These are phyloP conservation scores for Coemansia sp. DNA, from an alignment of 371 early-diverging fungal genomes.

Conservation along the genomic window DNA sequence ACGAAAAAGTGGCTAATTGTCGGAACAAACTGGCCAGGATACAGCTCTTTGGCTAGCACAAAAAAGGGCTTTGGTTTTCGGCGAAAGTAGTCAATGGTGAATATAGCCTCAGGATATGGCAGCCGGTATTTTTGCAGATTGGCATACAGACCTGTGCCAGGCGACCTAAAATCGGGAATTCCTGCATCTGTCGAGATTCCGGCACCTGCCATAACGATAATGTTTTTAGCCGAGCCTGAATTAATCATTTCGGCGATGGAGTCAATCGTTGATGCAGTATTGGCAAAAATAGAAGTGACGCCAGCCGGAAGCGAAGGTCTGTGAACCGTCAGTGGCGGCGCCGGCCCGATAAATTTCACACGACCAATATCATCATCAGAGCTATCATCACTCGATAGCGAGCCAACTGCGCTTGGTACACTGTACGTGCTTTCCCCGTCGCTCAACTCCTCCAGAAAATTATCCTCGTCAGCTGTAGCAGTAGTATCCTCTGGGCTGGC, in stretches of 20 bases:
- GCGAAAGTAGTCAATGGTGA: constrained; percentile 84
- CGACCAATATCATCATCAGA: constrained; percentile 3
- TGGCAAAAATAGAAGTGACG: constrained; percentile 12
- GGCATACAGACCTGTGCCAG: constrained; percentile 89
- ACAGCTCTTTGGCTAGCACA: constrained; percentile 86
- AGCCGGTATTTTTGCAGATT: constrained; percentile 83
- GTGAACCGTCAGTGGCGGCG: constrained; percentile 13
- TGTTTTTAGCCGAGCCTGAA: constrained; percentile 64
- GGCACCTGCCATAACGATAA: constrained; percentile 93
- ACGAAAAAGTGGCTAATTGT: constrained; percentile 88
- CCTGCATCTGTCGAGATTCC: constrained; percentile 82
- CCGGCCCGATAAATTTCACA: not conserved
- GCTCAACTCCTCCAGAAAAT: not conserved
- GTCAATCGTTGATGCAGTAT: constrained; percentile 46
- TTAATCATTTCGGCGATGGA: constrained; percentile 61
- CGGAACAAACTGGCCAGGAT: constrained; percentile 78
- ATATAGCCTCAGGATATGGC: constrained; percentile 92
- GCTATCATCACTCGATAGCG: constrained; percentile 12
- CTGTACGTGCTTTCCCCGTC: constrained; percentile 5
- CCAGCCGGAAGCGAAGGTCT: constrained; percentile 13
- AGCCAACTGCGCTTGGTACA: constrained; percentile 1
- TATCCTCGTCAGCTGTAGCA: not conserved
- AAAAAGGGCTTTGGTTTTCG: constrained; percentile 87
- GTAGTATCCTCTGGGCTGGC: not conserved
- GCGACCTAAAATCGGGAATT: constrained; percentile 89